phyloP scores from a whole-genome alignment of 2,329 filamentous ascomycete species.

The Metarhizium anisopliae region DNA sequence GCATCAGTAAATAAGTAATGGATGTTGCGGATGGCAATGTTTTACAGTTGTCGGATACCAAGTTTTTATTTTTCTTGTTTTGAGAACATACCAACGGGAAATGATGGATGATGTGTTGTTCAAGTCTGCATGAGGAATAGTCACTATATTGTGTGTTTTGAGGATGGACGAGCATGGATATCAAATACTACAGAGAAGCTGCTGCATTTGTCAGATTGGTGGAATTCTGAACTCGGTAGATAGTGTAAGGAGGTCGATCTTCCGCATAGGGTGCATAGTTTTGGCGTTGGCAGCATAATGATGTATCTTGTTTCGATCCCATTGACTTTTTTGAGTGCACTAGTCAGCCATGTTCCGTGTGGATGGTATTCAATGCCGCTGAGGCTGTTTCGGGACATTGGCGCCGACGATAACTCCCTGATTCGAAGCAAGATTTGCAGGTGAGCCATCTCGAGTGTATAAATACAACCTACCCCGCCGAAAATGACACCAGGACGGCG shows the following conservation, averaged over 20 bases:
- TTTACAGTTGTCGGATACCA: not conserved
- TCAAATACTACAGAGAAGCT: not conserved
- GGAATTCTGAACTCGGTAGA: not conserved
- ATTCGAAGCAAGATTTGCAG: too few species aligned
- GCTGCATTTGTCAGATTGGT: not conserved
- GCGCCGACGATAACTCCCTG: too few species aligned
- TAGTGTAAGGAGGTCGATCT: not conserved
- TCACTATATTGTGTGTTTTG: not conserved
- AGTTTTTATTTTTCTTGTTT: not conserved
- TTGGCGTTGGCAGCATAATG: conserved; percentile 6
- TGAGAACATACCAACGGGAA: not conserved
- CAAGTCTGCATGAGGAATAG: not conserved
- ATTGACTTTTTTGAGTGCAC: not conserved
- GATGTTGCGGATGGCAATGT: not conserved
- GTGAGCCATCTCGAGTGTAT: too few species aligned
- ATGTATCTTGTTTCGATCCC: not conserved
- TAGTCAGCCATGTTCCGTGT: too few species aligned
- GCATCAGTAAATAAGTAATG: not conserved
- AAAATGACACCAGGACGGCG: too few species aligned
- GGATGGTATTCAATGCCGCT: too few species aligned
- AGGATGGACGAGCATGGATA: not conserved
- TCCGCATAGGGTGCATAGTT: not conserved
- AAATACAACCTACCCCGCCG: too few species aligned
- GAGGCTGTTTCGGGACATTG: too few species aligned
- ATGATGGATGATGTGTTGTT: not conserved